phyloP scores from a whole-genome alignment of 805 yeast genomes.

The Ogataea ramenticola region DNA sequence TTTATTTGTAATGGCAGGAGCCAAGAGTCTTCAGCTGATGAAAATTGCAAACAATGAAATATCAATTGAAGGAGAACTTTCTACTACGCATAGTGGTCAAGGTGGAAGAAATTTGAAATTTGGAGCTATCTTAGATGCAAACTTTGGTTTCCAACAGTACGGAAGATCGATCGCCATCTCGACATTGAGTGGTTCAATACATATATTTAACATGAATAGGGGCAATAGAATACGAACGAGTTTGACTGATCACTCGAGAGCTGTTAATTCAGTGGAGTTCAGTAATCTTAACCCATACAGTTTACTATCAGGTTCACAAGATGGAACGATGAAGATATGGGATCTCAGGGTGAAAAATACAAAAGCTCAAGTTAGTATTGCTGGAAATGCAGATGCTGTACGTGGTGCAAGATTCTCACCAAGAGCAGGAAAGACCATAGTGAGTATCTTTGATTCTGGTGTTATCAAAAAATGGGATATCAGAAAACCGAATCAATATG shows the following conservation, averaged over 20 bases:
- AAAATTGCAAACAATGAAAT: slow-evolving; percentile 26
- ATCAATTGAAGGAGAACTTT: slow-evolving; percentile 28
- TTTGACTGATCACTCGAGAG: slow-evolving; percentile 36
- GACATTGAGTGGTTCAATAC: slow-evolving; percentile 41
- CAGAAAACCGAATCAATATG: slow-evolving; percentile 56
- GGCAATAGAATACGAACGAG: slow-evolving; percentile 22
- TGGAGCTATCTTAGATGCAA: slow-evolving; percentile 35
- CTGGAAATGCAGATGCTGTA: slow-evolving; percentile 66
- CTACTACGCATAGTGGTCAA: slow-evolving; percentile 15
- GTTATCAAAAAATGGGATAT: slow-evolving; percentile 81
- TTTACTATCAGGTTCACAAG: slow-evolving; percentile 65
- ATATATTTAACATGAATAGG: slow-evolving; percentile 22
- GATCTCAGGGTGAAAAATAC: slow-evolving; percentile 46
- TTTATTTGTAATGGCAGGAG: slow-evolving; percentile 34
- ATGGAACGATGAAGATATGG: slow-evolving; percentile 73
- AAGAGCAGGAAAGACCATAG: slow-evolving; percentile 48
- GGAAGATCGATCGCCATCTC: slow-evolving; percentile 36
- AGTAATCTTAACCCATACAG: slow-evolving; percentile 31
- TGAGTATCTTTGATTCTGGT: slow-evolving; percentile 86
- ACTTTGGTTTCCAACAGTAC: slow-evolving; percentile 34
- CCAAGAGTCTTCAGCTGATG: slow-evolving; percentile 32
- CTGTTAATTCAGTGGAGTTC: slow-evolving; percentile 39
- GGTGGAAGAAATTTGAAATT: slow-evolving; percentile 27
- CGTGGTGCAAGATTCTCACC: slow-evolving; percentile 48
- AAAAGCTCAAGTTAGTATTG: slow-evolving; percentile 43